Conservation (phyloP, 1,284 basidiomycete genomes). For the Abortiporus biennis region DNA sequence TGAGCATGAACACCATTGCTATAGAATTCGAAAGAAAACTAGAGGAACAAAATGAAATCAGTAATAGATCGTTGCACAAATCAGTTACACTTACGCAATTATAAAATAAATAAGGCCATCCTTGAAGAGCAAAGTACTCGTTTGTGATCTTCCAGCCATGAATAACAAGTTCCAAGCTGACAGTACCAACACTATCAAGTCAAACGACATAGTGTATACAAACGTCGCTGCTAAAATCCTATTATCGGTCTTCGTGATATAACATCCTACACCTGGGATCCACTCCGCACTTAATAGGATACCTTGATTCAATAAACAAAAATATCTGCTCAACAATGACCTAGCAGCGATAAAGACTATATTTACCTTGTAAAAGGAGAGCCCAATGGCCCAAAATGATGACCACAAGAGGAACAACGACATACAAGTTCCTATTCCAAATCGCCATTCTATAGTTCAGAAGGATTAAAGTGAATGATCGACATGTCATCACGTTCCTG, state of each 20-base stretch:
- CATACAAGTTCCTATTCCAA: conserved; percentile 53
- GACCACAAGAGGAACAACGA: conserved; percentile 43
- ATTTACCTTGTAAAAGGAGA: conserved; percentile 59
- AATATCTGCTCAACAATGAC: conserved; percentile 17
- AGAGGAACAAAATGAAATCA: too few relatives aligned
- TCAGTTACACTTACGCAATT: conserved; percentile 4
- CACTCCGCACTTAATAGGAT: conserved; percentile 54
- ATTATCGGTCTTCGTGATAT: conserved; percentile 52
- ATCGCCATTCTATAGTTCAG: conserved; percentile 48
- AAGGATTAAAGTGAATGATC: conserved; percentile 1
- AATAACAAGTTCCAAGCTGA: background rate
- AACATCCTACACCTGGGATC: conserved; percentile 39
- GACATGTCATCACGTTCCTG: background rate
- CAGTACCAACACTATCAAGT: conserved; percentile 2
- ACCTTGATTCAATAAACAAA: conserved; percentile 29
- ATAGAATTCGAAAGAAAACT: background rate
- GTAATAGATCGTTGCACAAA: too few relatives aligned
- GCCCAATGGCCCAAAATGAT: conserved; percentile 69
- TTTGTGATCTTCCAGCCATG: background rate
- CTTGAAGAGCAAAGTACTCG: conserved; percentile 1
- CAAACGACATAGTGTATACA: conserved; percentile 21
- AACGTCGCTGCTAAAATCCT: conserved; percentile 43
- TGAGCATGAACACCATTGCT: conserved; percentile 1
- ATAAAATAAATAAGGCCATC: conserved; percentile 4
- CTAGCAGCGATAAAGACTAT: conserved; percentile 12